A percentile compares a stretch with the other conserved stretches of the same genome.
Evolutionary conservation across 176 grass and related monocot genomes (phyloP).

Genomic region (Bothriochloa decipiens): DNA sequence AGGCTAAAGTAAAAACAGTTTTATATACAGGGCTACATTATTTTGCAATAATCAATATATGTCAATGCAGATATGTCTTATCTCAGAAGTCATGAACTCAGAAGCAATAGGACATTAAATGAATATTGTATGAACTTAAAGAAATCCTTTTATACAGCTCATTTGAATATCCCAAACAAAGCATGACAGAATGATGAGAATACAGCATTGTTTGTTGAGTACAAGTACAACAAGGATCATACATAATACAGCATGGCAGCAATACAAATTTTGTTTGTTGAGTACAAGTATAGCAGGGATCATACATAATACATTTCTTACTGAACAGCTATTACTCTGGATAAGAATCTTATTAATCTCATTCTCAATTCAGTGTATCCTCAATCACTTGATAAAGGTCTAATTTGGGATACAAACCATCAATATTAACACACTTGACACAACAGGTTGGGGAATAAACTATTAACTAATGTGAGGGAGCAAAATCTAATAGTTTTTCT

Average conservation of each 20-base stretch:
- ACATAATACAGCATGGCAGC: neutral
- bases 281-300: neutral
- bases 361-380: constrained; percentile 2
- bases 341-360: neutral
- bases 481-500: neutral
- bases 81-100: neutral
- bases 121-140: neutral
- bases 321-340: neutral
- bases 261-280: constrained; percentile 11
- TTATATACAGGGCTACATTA: neutral
- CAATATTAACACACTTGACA: constrained; percentile 13
- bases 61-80: neutral
- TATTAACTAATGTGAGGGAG: neutral
- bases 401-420: constrained; percentile 22
- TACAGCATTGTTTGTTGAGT: constrained; percentile 17
- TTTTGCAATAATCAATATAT: constrained; percentile 13
- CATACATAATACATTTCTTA: constrained; percentile 7
- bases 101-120: neutral
- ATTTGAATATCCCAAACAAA: neutral
- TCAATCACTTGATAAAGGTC: constrained; percentile 9
- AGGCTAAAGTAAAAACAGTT: neutral
- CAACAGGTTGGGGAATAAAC: neutral
- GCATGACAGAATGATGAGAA: neutral
- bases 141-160: neutral
- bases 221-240: neutral